Base-by-base conservation (phyloP, 129 eudicot genomes). In the Cynara cardunculus region DNA sequence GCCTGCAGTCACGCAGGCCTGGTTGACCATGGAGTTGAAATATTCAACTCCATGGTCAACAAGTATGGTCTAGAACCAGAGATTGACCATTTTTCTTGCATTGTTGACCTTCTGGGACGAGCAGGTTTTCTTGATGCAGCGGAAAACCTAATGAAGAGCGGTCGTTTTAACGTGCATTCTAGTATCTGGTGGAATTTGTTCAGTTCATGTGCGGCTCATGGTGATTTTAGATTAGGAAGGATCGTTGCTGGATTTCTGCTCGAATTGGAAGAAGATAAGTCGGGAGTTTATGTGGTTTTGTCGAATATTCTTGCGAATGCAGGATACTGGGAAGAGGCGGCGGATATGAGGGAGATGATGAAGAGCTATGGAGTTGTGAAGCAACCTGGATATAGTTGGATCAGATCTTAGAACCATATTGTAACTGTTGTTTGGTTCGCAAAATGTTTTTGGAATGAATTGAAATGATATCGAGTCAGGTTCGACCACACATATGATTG, bases 1-100 rank as follows among this genome's bases (percentile, higher is more conserved):
- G 98, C 97, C 72, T 91, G 97, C 83, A 90, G 98, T 74, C 98
- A 87, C 26, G 82, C 97, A 22, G 98, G 98, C 28, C 87, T 94
- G 24, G 89, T 94, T 19, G 75, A 84, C 66, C 87, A 88, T 39
- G 98, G 96, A 37, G 78, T 87, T 84, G 80, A 22, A 28, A 87
- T 94, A 70, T 94, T 94, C 61, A 92, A 90, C 79, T 80, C 93
- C 32, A 88, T 94, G 96, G 91, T 90, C 66, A 83, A 86, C 37
- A 78, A 74, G 65, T 92, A 88, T 82, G 91, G 89, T 16, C 27
- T 89, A 8, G 91, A 90, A 74, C 97, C 94, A 2, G 82, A 77
- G 59, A 81, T 82, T 22, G 93, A 91, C 82, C 97, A 94, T 67
- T 91, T 94, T 70, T 90, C 98, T 9, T 94, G 98, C 86, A 72